Conservation (phyloP, 2,329 filamentous ascomycete species). For the Pestalotiopsis fici region DNA sequence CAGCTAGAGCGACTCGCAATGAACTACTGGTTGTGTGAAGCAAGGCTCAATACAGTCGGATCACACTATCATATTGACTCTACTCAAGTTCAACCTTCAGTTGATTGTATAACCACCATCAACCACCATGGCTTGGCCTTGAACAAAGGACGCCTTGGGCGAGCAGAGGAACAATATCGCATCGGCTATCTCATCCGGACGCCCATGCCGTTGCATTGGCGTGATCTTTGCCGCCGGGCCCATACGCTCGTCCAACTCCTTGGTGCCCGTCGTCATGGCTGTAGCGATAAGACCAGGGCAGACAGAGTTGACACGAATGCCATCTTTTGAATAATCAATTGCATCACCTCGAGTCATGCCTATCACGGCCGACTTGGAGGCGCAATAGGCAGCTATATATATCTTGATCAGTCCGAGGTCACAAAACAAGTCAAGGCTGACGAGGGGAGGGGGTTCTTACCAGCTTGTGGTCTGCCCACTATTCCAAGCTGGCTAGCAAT, state of each 20-base stretch:
- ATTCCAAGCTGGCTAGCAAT: slow-evolving; percentile 53
- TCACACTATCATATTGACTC: background rate
- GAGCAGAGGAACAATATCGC: slow-evolving; percentile 50
- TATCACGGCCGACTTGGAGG: slow-evolving; percentile 59
- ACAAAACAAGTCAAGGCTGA: slow-evolving; percentile 29
- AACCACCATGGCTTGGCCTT: slow-evolving; percentile 52
- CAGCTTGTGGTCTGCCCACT: slow-evolving; percentile 26
- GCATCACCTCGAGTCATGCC: slow-evolving; percentile 58
- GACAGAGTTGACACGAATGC: slow-evolving; percentile 38
- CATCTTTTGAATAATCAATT: slow-evolving; percentile 52
- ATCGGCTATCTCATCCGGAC: slow-evolving; percentile 49
- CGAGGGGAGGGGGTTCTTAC: slow-evolving; percentile 28
- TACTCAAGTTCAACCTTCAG: slow-evolving; percentile 15
- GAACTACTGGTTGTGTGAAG: background rate
- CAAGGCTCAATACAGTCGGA: background rate
- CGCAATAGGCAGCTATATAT: slow-evolving; percentile 43
- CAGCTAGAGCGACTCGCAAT: background rate
- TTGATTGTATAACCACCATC: slow-evolving; percentile 56
- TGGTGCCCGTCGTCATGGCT: slow-evolving; percentile 41
- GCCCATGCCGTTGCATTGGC: slow-evolving; percentile 52
- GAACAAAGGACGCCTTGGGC: slow-evolving; percentile 48
- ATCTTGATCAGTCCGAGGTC: background rate
- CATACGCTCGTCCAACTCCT: slow-evolving; percentile 37
- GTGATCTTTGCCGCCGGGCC: slow-evolving; percentile 43
- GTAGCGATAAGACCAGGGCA: slow-evolving; percentile 46